These are phyloP conservation scores for Floccularia luteovirens DNA, from an alignment of 768 basidiomycete genomes.

Conservation along the genomic window DNA sequence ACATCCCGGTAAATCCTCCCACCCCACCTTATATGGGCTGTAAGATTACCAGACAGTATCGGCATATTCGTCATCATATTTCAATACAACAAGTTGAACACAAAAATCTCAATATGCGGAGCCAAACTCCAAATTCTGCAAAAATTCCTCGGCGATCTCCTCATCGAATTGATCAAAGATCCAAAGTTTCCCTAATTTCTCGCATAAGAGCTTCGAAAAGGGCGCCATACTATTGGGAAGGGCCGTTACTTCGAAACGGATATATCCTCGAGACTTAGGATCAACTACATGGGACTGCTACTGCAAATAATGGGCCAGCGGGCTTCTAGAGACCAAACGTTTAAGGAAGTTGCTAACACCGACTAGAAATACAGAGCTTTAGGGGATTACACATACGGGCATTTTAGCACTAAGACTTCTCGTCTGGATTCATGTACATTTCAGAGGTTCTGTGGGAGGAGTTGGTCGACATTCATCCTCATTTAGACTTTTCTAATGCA, in stretches of 20 bases:
- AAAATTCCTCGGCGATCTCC: conserved; percentile 23
- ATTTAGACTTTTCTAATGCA: too few species aligned
- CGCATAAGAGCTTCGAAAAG: conserved; percentile 26
- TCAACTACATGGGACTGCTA: conserved; percentile 33
- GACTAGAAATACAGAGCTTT: too few species aligned
- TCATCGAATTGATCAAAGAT: conserved; percentile 19
- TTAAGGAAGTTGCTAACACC: too few species aligned
- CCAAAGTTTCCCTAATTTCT: conserved; percentile 19
- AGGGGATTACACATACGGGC: too few species aligned
- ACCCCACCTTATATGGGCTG: conserved; percentile 1
- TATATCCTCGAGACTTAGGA: conserved; percentile 25
- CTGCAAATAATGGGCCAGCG: conserved; percentile 19
- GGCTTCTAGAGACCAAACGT: too few species aligned
- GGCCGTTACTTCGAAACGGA: conserved; percentile 41
- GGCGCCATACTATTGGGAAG: conserved; percentile 27
- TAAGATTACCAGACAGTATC: conserved; percentile 21
- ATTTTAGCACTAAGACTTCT: too few species aligned
- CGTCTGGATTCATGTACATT: too few species aligned
- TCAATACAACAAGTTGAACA: conserved; percentile 8
- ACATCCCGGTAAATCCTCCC: too few species aligned
- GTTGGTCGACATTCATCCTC: too few species aligned
- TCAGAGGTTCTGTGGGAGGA: too few species aligned
- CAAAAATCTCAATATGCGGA: conserved; percentile 9
- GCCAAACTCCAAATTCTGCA: conserved; percentile 12
- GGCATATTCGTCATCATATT: conserved; percentile 31